Percentiles rank a stretch among this genome's conserved stretches.
These are phyloP conservation scores for Leucocoprinus sp. DNA, from an alignment of 768 basidiomycete species.

Conservation along the genomic window DNA sequence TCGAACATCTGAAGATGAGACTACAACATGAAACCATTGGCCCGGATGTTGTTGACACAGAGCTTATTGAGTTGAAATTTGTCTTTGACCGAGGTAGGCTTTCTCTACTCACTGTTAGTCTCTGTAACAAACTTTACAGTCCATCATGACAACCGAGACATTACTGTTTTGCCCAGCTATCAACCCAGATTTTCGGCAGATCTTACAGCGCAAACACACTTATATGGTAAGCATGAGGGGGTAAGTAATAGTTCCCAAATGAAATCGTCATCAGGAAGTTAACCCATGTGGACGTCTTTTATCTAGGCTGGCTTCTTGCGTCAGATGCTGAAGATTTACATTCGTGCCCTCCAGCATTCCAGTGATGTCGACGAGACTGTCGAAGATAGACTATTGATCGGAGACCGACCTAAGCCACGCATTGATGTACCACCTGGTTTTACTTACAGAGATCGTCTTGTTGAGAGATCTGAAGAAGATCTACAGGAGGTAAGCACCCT, in stretches of 20 bases:
- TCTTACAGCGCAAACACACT: constrained; percentile 59
- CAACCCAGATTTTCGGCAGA: constrained; percentile 49
- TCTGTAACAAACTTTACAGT: constrained; percentile 27
- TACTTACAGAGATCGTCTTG: constrained; percentile 52
- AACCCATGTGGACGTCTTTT: not conserved
- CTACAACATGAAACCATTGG: constrained; percentile 64
- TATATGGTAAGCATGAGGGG: constrained; percentile 56
- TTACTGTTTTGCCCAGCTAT: constrained; percentile 67
- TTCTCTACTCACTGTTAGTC: constrained; percentile 7
- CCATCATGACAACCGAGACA: constrained; percentile 85
- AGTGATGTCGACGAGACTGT: constrained; percentile 76
- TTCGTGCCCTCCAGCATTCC: constrained; percentile 66
- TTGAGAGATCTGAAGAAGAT: constrained; percentile 40
- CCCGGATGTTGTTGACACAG: constrained; percentile 71
- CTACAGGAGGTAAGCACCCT: constrained; percentile 37
- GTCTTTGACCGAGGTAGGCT: constrained; percentile 64
- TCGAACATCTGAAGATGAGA: constrained; percentile 83
- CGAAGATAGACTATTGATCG: constrained; percentile 74
- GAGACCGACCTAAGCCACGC: constrained; percentile 68
- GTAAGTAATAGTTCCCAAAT: constrained; percentile 31
- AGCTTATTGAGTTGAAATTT: constrained; percentile 78
- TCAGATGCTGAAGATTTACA: constrained; percentile 69
- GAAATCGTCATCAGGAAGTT: not conserved
- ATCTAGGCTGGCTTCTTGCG: constrained; percentile 63
- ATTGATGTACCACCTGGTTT: constrained; percentile 38